Base-by-base conservation (phyloP, 2,329 filamentous ascomycete genomes). In the Trichoderma breve region DNA sequence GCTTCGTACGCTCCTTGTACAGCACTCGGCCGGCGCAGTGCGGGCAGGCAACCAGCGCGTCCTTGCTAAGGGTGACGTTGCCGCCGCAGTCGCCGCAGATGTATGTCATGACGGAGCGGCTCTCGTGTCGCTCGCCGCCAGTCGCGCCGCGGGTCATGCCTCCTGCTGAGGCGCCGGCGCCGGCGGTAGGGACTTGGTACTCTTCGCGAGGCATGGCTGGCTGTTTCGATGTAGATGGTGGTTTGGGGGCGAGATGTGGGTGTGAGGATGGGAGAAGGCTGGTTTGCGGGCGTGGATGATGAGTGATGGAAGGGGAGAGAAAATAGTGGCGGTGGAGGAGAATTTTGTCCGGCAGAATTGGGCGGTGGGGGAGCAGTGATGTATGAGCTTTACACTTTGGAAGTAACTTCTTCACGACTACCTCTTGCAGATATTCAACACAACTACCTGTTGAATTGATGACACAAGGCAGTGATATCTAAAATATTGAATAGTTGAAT, bases 1-100 rank as follows among this genome's bases (percentile, higher is more conserved):
- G 90, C 87, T 97, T 98, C 58, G 96, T 99, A 80, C 96, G 86
- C 89, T 98, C 93, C 89, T 99, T 99, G 84, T 98, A 98, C 76
- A 99, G 84, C 73, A 99, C 94, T 75, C 96, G 91, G 79, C 97
- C 96, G 8, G 96, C 96, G 82, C 96, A 99, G 74, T 84, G 82
- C 71, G 82, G 80, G 75, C 82, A 83, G 26, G 82, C 82, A 64
- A 83, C 82, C n/a, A 89, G 85, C 63, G 87, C 87, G 72, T 84
- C 84, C 78, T 82, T 82, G 72, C 77, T 77, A 75, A 83, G 81
- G 71, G 80, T 80, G 73, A 82, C 81, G 78, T 77, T 79, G 68
- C 80, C 80, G 63, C 83, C 82, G 79, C 83, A 84, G 80, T 84
- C 83, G 74, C 83, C 83, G 78, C 82, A 84, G 63, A 82, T 76